Conservation (phyloP, 352 stramenopile species). For the Phytophthora pistaciae region DNA sequence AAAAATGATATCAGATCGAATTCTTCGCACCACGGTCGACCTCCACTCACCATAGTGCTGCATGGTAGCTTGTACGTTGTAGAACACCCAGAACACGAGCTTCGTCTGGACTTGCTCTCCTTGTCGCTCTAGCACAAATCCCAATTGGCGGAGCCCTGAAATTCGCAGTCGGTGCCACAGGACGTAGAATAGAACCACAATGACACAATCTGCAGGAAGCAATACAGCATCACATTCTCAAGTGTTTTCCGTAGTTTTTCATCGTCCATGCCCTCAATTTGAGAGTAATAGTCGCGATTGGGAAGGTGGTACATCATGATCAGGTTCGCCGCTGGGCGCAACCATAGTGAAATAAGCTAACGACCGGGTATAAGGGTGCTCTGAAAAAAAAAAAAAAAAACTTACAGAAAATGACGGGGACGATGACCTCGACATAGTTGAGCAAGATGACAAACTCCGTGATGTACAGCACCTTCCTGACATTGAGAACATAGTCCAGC, state of each 20-base stretch:
- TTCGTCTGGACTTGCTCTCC: constrained; percentile 41
- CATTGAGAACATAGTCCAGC: constrained; percentile 26
- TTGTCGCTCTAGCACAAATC: constrained; percentile 50
- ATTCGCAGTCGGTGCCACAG: constrained; percentile 36
- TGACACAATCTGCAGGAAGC: constrained; percentile 46
- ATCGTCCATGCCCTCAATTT: constrained; percentile 32
- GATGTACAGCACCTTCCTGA: constrained; percentile 44
- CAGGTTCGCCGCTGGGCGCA: constrained; percentile 29
- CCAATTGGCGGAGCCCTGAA: constrained; percentile 35
- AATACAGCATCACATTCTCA: constrained; percentile 45
- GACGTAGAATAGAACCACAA: constrained; percentile 36
- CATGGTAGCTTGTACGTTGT: constrained; percentile 37
- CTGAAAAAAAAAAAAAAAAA: background rate
- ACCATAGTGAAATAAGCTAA: no score
- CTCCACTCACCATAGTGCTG: constrained; percentile 37
- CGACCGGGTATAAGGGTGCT: no score
- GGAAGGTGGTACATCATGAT: constrained; percentile 41
- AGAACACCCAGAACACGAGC: constrained; percentile 54
- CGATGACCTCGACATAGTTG: constrained; percentile 51
- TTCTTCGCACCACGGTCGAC: background rate
- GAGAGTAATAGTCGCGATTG: constrained; percentile 38
- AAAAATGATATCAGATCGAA: no score
- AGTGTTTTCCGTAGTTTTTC: constrained; percentile 22
- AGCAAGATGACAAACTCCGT: constrained; percentile 56
- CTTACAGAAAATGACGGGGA: constrained; percentile 54